phyloP scores from a whole-genome alignment of 345 rosid species.

The Streptanthus diversifolius region DNA sequence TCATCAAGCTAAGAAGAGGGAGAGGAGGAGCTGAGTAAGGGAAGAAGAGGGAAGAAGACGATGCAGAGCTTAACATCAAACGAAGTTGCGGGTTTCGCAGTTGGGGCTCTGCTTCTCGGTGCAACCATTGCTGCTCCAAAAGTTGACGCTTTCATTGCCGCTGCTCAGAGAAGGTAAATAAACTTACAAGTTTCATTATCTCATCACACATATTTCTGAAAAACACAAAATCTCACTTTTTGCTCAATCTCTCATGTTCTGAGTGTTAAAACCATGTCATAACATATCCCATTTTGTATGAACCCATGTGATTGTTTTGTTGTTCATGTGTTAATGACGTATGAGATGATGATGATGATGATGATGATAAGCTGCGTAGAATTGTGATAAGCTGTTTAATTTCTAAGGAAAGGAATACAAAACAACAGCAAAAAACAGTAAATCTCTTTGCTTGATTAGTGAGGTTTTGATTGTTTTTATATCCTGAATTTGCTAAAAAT shows the following conservation, averaged over 20 bases:
- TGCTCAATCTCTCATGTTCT: neutral
- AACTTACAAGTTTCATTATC: neutral
- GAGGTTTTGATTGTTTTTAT: neutral
- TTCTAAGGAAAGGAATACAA: neutral
- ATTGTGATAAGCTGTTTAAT: neutral
- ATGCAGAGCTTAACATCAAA: slow-evolving; percentile 67
- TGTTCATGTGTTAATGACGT: neutral
- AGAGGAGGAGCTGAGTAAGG: neutral
- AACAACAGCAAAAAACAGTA: no score
- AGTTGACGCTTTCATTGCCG: slow-evolving; percentile 64
- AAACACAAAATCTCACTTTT: neutral
- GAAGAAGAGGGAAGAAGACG: slow-evolving; percentile 12
- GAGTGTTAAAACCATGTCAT: slow-evolving; percentile 1
- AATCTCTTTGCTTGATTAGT: neutral
- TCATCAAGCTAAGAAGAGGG: neutral
- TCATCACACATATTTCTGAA: no score
- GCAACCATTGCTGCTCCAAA: slow-evolving; percentile 68
- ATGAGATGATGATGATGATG: neutral
- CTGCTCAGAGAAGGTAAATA: slow-evolving; percentile 65
- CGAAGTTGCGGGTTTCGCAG: slow-evolving; percentile 70
- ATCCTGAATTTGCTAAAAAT: neutral
- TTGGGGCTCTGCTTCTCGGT: slow-evolving; percentile 57
- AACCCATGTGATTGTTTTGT: neutral
- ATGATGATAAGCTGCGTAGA: neutral
- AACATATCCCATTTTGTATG: neutral